Evolutionary conservation across 2,329 filamentous ascomycete genomes (phyloP), one percentile per base, ranked within the genome.

Genomic region (Drechslerella coelobrocha): DNA sequence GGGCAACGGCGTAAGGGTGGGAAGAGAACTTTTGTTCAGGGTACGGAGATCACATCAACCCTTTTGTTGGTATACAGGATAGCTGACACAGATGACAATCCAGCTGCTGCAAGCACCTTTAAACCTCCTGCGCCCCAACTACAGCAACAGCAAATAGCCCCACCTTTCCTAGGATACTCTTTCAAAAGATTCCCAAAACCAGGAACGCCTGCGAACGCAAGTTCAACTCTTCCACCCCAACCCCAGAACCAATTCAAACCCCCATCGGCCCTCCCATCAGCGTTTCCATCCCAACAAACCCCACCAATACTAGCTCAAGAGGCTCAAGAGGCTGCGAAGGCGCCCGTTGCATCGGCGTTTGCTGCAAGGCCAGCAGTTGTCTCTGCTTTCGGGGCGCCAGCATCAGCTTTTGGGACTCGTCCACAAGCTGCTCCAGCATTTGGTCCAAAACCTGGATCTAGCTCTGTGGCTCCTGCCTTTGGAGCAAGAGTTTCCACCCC

Each of bases 341-440:
- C 56, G 14, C 48, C 63, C 9, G 65, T 50, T n/a, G 24, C 45
- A 55, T 61, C 51, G 5, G 59, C 59, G 14, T 71, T 71, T 21
- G 59, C 56, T 1, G 37, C 47, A 10, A 39, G 41, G 4, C 37
- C 52, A n/a, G 37, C 66, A 5, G 21, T 55, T 2, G 59, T 45
- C 45, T 54, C 66, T 5, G 66, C 55, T 2, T 68, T 68, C 26
- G 62, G 62, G 4, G 60, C 51, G 10, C 60, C 60, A 7, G 41
- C 37, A 37, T 55, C 60, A 8, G 62, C 65, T n/a, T 69, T 63
- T 59, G 66, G 66, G 8, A 10, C 53, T 12, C 61, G 52, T 2
- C 43, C 52, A 21, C 14, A 26, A 12, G 34, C 53, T 9, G 65
- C 24, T 7, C 39, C 57, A 19, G 59, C 39, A 7, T 62, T 69